Evolutionary conservation across 352 stramenopile species (phyloP), one percentile per base, ranked within the genome.

Genomic region (Saprolegnia diclina): DNA sequence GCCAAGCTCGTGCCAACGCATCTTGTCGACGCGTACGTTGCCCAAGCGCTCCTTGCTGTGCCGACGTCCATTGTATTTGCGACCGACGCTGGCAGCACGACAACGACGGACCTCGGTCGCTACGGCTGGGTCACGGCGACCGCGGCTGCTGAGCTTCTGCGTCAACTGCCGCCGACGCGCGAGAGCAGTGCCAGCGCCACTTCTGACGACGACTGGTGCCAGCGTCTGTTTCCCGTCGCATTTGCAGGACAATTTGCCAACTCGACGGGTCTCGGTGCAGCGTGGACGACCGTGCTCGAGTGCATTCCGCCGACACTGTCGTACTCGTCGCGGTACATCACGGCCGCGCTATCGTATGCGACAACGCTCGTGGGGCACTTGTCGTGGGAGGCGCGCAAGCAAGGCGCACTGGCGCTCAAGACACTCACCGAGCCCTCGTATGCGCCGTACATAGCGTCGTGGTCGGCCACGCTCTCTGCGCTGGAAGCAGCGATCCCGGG

Each of bases 171-270:
- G 13, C 48, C 63, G 7, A 59, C 46, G 5, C 88, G 81, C 45
- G 81, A 90, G 52, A 71, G 72, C 9, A 37, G 81, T n/a, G 73
- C 85, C 22, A 73, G 63, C 9, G 57, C 74, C 29, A 76, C 87
- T 73, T 64, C 73, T 46, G 74, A 74, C 22, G 84, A 85, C 37
- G 75, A 76, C 26, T 91, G 83, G 82, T 81, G 79, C 29, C 71
- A 77, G 7, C 61, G 89, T 29, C 77, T 91, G 18, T 91, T 93
- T 40, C 81, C 83, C 1, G 82, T 82, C 29, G 85, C 81, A 11
- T 93, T 88, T 71, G 79, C 91, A 29, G 83, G 85, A 2, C 85
- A 91, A 54, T 90, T 83, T 64, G 81, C 85, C 16, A 75, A 74
- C 7, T 80, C 82, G 0, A 56, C 78, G 32, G 63, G 72, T 9